These are phyloP conservation scores for Cucurbita ficifolia DNA, from an alignment of 306 rosid genomes.

Conservation along the genomic window DNA sequence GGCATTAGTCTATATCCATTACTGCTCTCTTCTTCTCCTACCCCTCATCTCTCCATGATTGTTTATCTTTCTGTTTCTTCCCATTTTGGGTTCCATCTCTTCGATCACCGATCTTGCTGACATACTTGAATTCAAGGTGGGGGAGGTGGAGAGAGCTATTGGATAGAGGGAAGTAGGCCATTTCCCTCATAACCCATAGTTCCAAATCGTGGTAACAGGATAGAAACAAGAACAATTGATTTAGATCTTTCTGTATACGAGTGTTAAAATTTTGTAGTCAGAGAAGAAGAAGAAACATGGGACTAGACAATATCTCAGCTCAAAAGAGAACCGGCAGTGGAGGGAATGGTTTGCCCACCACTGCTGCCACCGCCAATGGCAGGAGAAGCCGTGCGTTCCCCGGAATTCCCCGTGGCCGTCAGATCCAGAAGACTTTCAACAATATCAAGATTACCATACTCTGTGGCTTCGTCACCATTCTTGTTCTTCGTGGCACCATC, in stretches of 20 bases:
- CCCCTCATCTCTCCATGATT: neutral
- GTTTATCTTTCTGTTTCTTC: neutral
- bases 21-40: neutral
- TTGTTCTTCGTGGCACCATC: slow-evolving; percentile 91
- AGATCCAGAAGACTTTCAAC: slow-evolving; percentile 86
- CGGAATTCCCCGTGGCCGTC: slow-evolving; percentile 57
- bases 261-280: neutral
- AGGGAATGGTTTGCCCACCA: slow-evolving; percentile 20
- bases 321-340: slow-evolving; percentile 35
- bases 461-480: slow-evolving; percentile 94
- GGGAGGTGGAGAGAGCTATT: neutral
- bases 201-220: neutral
- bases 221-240: neutral
- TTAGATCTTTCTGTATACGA: neutral
- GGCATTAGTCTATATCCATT: neutral
- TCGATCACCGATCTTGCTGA: neutral
- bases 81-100: neutral
- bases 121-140: neutral
- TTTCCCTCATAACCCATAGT: slow-evolving; percentile 1
- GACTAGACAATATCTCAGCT: slow-evolving; percentile 31
- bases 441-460: slow-evolving; percentile 80
- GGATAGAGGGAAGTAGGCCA: neutral
- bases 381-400: slow-evolving; percentile 10
- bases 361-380: slow-evolving; percentile 20
- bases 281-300: slow-evolving; percentile 24